A percentile compares a stretch with the other conserved stretches of the same genome.
phyloP scores from a whole-genome alignment of 2,329 filamentous ascomycete genomes.

The Alternaria triticimaculans region DNA sequence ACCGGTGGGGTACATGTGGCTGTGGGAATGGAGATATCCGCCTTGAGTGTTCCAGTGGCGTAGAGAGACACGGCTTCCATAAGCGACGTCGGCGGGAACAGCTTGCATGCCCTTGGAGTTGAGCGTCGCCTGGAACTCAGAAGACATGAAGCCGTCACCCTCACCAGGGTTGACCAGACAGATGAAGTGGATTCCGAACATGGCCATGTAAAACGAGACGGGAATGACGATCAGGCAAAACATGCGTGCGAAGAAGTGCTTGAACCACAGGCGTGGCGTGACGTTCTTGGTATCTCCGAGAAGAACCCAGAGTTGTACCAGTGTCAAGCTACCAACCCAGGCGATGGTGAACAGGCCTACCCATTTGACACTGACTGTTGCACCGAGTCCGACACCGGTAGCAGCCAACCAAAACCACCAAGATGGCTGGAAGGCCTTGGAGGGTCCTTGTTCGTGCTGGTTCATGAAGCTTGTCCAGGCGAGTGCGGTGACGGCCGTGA shows the following conservation, averaged over 20 bases:
- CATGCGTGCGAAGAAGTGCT: slow-evolving; percentile 88
- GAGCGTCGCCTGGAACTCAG: slow-evolving; percentile 95
- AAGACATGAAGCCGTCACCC: slow-evolving; percentile 99
- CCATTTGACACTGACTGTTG: slow-evolving; percentile 97
- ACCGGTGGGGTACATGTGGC: slow-evolving; percentile 95
- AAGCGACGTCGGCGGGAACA: slow-evolving; percentile 87
- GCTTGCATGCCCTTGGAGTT: slow-evolving; percentile 98
- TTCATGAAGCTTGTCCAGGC: slow-evolving; percentile 94
- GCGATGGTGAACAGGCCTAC: slow-evolving; percentile 98
- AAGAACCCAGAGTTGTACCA: slow-evolving; percentile 92
- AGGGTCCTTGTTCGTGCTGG: slow-evolving; percentile 91
- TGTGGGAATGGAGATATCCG: slow-evolving; percentile 95
- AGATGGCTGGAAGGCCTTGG: slow-evolving; percentile 82
- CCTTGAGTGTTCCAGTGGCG: slow-evolving; percentile 97
- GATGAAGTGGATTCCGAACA: slow-evolving; percentile 97
- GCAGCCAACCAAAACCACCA: slow-evolving; percentile 99
- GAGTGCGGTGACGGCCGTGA: slow-evolving; percentile 89
- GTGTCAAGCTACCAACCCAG: slow-evolving; percentile 91
- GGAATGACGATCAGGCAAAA: slow-evolving; percentile 95
- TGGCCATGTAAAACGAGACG: slow-evolving; percentile 87
- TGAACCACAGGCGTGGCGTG: slow-evolving; percentile 83
- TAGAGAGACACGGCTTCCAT: slow-evolving; percentile 84
- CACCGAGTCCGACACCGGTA: slow-evolving; percentile 85
- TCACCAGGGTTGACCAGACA: slow-evolving; percentile 94
- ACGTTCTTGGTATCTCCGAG: slow-evolving; percentile 89